Evolutionary conservation across 2,329 filamentous ascomycete species (phyloP), one percentile per base, ranked within the genome.

Genomic region (Paecilomyces niveus): DNA sequence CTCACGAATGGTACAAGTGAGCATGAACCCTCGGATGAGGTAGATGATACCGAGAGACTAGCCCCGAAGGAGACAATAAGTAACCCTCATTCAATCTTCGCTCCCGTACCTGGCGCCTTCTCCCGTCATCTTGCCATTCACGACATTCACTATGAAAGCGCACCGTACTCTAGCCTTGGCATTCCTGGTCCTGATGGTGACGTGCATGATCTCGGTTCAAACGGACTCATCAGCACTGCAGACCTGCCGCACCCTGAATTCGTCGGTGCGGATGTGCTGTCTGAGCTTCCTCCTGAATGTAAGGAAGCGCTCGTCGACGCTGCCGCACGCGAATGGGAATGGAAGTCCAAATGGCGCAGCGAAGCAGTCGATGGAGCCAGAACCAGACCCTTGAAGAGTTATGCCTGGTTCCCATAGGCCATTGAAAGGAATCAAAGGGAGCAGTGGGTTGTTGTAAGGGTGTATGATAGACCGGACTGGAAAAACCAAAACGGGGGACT

Each of bases 271-370:
- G 75, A 77, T 26, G 70, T 80, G 50, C 64, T 80, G 6, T 72
- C 72, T 13, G 72, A 77, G 53, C 67, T 81, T 24, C 77, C 78
- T 0, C 62, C 68, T 0, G 76, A 79, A 8, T 94, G 90, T 71
- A 83, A 88, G 39, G 76, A 80, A 39, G 88, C 89, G 0, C 92
- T 96, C 62, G 80, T 91, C 55, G 78, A 83, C 56, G 87, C 90
- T 2, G 78, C 86, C 55, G 75, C 76, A 10, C 80, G 82, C 57
- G 90, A 96, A 72, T 72, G 76, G 60, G 75, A 82, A 57, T 97
- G 92, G 89, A 89, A 89, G 71, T 78, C 74, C 32, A 82, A 81
- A 62, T 96, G 92, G 90, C 83, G 83, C 15, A 81, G 83, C 4
- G 92, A 97, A 74, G 79, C 72, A 35, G 74, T 80, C 9, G 83